Evolutionary conservation across 257 asterid genomes (phyloP), one percentile per base, ranked within the genome.

Genomic region (Catharanthus roseus): DNA sequence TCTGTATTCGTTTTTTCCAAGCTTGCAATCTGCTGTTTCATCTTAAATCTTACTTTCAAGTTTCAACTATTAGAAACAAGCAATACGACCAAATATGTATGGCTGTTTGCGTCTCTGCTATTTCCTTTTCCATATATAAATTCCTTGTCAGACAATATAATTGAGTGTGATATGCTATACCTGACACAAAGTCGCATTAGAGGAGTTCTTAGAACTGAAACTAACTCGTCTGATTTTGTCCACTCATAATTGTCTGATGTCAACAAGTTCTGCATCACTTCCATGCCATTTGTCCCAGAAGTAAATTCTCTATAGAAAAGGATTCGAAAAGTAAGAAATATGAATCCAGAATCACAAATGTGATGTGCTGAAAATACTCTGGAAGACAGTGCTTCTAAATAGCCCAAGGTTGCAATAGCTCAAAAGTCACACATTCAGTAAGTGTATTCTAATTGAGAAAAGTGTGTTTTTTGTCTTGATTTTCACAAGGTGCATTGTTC

Each of bases 111-210:
- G 31, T 11, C 29, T 11, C 1, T 1, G 5, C 23, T 18, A 5
- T 21, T 50, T 28, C 23, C 45, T n/a, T 36, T 33, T 9, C 38
- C 33, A 73, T 11, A 38, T 9, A 13, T 36, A 61, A 62, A 62
- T 6, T 62, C 29, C 67, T 19, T 34, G 18, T 21, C 41, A 8
- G 49, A 11, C 10, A 21, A 73, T 19, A 24, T 36, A 24, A 39
- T 47, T 47, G 16, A 26, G n/a, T 7, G 33, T 4, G 57, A 42
- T 33, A 64, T 42, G 8, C 36, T 71, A n/a, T 67, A 93, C 98
- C 97, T 86, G 61, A 90, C 93, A 67, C 98, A 89, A 24, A 93
- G 97, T 81, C 96, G 95, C 91, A 88, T 80, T 70, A 93, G 72
- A 65, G 92, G 92, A 70, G 85, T 66, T 82, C 69, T 81, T 74